These are phyloP conservation scores for Sugiyamaella americana DNA, from an alignment of 805 yeast genomes.

Conservation along the genomic window DNA sequence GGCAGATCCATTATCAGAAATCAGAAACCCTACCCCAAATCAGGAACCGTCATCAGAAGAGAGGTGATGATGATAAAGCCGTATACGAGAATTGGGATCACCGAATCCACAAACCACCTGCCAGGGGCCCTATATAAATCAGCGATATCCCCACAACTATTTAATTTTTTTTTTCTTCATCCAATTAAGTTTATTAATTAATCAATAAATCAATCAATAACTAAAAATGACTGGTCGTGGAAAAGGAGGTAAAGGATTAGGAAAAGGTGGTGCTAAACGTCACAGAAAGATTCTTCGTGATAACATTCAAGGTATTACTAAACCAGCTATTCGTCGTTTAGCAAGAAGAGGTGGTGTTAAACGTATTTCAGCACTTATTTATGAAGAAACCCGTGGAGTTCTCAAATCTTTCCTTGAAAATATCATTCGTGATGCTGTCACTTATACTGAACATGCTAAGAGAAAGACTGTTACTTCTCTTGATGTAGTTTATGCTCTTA, in stretches of 20 bases:
- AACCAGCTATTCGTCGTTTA: constrained; percentile 99
- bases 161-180: not conserved
- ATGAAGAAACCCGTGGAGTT: constrained; percentile 98
- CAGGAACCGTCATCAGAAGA: too few species aligned
- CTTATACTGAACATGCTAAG: constrained; percentile 99
- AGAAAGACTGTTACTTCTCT: constrained; percentile 99
- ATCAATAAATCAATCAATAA: constrained; percentile 2
- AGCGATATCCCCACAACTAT: too few species aligned
- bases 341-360: constrained; percentile 99
- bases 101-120: too few species aligned
- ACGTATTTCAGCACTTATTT: constrained; percentile 98
- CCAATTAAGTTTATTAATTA: too few species aligned
- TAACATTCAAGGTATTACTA: constrained; percentile 99
- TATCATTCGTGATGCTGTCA: constrained; percentile 98
- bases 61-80: too few species aligned
- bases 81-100: too few species aligned
- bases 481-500: constrained; percentile 97
- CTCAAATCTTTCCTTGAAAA: constrained; percentile 92
- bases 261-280: constrained; percentile 99
- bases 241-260: constrained; percentile 99
- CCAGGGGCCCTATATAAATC: too few species aligned
- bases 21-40: too few species aligned
- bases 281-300: constrained; percentile 99
- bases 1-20: too few species aligned
- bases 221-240: constrained; percentile 54